Evolutionary conservation across 2,329 filamentous ascomycete species (phyloP), one percentile per base, ranked within the genome.

Genomic region (Chaetothyriales sp.): DNA sequence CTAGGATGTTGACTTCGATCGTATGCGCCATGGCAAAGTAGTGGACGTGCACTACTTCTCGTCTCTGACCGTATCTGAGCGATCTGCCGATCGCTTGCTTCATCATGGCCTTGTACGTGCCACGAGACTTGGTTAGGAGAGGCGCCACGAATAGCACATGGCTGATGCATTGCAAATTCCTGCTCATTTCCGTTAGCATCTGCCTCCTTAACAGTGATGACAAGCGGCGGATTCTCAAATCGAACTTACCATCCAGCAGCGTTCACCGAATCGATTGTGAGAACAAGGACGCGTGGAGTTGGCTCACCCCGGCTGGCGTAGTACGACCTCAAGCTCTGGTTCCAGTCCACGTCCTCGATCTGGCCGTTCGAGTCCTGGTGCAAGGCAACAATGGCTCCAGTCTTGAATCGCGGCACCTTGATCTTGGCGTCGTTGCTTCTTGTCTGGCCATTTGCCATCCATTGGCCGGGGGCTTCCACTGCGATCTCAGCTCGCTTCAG

Each of bases 1-100:
- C 83, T n/a, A 94, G 81, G 55, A 92, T 76, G 59, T 78, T 80
- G 64, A 81, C 74, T 15, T 88, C 81, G 69, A 87, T 79, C 68
- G 82, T 83, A 69, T 74, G 65, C 51, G 70, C 66, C 49, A 73
- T 65, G 49, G 70, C 68, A 15, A 73, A 66, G 43, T 74, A 74
- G 60, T 82, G 82, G 15, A 82, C 72, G 50, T 78, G 69, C 1
- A 85, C 80, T 40, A 40, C 9, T 1, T 63, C 62, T 58, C 74
- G 77, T 40, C 66, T 64, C 60, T 85, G 81, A 0, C 78, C 77
- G 51, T 75, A 79, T 1, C 82, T 71, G 5, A 74, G 70, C 7
- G 73, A 72, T 40, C 82, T 74, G 1, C 81, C 82, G 18, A 83
- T 77, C 0, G 80, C 80, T 55, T 85, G 82, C 0, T 70, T 74